Evolutionary conservation across 441 rosid species (phyloP).

Genomic region (Mallotus japonicus): DNA sequence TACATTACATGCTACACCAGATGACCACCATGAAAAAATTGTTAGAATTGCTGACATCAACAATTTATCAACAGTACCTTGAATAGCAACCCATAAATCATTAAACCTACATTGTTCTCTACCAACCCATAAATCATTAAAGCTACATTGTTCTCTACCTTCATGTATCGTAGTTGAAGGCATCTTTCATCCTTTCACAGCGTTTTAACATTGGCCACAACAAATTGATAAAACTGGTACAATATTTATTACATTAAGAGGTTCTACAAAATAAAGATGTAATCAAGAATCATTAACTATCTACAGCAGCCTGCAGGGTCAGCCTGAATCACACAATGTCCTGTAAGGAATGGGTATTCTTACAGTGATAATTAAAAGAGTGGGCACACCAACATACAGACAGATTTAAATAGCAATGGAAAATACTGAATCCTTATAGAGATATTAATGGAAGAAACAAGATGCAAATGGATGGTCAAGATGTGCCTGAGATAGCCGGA

Average conservation of each 20-base stretch:
- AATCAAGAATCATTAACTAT: neutral
- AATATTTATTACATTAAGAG: neutral
- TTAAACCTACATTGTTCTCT: neutral
- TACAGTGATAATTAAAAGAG: neutral
- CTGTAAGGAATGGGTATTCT: neutral
- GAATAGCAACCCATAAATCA: neutral
- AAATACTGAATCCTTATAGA: neutral
- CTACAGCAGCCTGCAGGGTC: neutral
- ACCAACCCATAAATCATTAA: neutral
- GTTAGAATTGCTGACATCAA: neutral
- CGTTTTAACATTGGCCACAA: neutral
- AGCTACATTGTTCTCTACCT: constrained; percentile 1
- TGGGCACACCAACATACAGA: neutral
- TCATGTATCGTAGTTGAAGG: neutral
- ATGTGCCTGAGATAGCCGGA: neutral
- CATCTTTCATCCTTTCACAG: neutral
- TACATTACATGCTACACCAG: neutral
- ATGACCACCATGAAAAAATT: neutral
- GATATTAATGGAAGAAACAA: neutral
- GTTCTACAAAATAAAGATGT: neutral
- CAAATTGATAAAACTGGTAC: neutral
- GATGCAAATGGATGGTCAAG: neutral
- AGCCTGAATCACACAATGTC: neutral
- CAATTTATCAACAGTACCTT: neutral
- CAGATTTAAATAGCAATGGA: neutral